Evolutionary conservation across 208 protist species (phyloP), one percentile per base, ranked within the genome.

Genomic region (Leishmania lainsoni): DNA sequence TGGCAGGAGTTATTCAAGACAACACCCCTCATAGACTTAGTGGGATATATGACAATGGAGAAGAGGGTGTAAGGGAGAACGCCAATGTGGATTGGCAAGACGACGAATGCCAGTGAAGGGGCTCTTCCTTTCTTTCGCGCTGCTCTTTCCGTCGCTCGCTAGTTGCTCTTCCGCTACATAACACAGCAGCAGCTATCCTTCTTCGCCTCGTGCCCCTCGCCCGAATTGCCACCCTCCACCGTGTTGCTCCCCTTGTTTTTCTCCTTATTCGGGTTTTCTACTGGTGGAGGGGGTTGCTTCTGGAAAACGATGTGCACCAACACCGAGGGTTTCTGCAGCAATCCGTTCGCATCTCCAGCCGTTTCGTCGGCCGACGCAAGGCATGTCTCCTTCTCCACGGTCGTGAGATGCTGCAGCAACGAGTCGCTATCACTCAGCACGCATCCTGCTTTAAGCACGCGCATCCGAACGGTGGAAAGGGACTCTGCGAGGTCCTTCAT

Each of bases 251-350:
- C 39, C 74, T 82, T 80, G 0, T 58, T 56, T 58, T 85, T 80
- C 56, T 83, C 80, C 76, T 84, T 84, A 48, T 81, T 86, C 6
- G 69, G 5, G 22, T 20, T 20, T 52, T 83, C 80, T 39, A 75
- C 49, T 51, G 42, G 51, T 32, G 51, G 70, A 0, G 76, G 26
- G 20, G 54, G 49, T n/a, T 75, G 78, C 48, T 80, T 74, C 76
- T 91, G 82, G 65, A 91, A 86, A 8, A 95, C 90, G 75, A 95
- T 83, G 83, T 95, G 92, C 87, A 95, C 89, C 65, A 87, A 35
- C 58, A 87, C 76, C 10, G 83, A 89, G 32, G 83, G 89, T 58
- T 78, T 87, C 56, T 88, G 86, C 29, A 81, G 75, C 14, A 83
- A 87, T 49, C 83, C 81, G 0, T 26, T 32, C 58, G 69, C 6